Base-by-base conservation (phyloP, 192 early-diverging fungal genomes). In the Coemansia sp. region DNA sequence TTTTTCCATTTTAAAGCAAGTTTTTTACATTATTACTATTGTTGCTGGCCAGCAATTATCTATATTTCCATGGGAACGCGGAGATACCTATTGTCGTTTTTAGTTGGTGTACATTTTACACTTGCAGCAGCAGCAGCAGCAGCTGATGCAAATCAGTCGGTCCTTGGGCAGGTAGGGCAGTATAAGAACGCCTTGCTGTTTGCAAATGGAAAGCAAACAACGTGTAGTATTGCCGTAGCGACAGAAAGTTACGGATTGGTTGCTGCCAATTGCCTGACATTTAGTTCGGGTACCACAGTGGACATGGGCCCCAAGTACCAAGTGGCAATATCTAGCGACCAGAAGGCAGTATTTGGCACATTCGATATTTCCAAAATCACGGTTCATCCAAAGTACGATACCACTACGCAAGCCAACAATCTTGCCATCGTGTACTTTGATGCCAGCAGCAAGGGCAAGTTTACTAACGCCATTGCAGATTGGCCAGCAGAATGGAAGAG, bases 401-500 rank as follows among this genome's bases (percentile, higher is more conserved):
- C 66, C 10, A 14, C 21, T 17, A 62, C 34, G 5, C 25, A 23
- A 1, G 23, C 36, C 45, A 73, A 73, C 46, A 64, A 66, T n/a
- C 3, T 74, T 1, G 66, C 72, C 3, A 23, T 68, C 10, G 53
- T 74, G 19, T 61, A 74, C 41, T 68, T 57, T 29, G 67, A 74
- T 29, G 57, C 45, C 0, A 31, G 55, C 8, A 36, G 66, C 51
- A 32, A 44, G 12, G 21, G 23, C 19, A 63, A 46, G 1, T 63
- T 48, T 25, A 62, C 62, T 4, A 63, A 63, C 14, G 11, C 17
- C 0, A 6, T 66, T 5, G 36, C 62, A 12, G 53, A 57, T 29
- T 57, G 53, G 53, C 53, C 53, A 32, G 53, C 29, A 12, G 53
- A 57, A 14, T 57, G 53, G 53, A 57, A 57, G 29, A 57, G 29